These are phyloP conservation scores for Cynanchum wilfordii DNA, from an alignment of 257 asterid genomes.

Conservation along the genomic window DNA sequence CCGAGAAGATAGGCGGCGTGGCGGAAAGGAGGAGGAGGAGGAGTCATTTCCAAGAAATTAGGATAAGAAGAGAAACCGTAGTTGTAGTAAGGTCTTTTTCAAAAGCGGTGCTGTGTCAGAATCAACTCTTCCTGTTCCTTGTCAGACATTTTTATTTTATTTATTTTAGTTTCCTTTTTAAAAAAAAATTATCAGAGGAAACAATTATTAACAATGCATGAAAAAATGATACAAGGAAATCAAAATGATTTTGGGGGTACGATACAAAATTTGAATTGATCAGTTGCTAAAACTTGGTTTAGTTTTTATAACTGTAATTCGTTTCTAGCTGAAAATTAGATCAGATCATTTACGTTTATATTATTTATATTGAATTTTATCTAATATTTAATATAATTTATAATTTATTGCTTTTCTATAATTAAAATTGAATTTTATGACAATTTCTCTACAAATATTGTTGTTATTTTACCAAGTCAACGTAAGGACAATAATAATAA, in stretches of 20 bases:
- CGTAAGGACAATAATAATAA: too few relatives aligned
- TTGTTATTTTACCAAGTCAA: too few relatives aligned
- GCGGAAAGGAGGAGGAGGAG: constrained; percentile 31
- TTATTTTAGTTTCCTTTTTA: background rate
- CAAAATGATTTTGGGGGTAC: background rate
- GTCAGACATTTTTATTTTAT: constrained; percentile 25
- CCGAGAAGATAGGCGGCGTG: constrained; percentile 60
- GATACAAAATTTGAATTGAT: background rate
- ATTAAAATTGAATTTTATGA: too few relatives aligned
- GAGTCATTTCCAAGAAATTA: constrained; percentile 61
- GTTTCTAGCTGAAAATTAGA: background rate
- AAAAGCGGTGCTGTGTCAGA: constrained; percentile 26
- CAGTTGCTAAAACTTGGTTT: background rate
- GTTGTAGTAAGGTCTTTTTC: constrained; percentile 6
- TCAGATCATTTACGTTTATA: background rate
- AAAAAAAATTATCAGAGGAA: background rate
- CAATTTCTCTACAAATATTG: too few relatives aligned
- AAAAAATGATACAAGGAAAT: too few relatives aligned
- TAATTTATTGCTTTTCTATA: too few relatives aligned
- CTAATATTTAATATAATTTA: too few relatives aligned
- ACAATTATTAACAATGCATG: background rate
- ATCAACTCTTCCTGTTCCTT: constrained; percentile 16
- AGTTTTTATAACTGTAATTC: background rate
- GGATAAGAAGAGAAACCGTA: constrained; percentile 24
- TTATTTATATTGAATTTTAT: too few relatives aligned